A percentile compares a stretch with the other conserved stretches of the same genome.
These are phyloP conservation scores for Bretziella fagacearum DNA, from an alignment of 2,329 filamentous ascomycete species.

Conservation along the genomic window DNA sequence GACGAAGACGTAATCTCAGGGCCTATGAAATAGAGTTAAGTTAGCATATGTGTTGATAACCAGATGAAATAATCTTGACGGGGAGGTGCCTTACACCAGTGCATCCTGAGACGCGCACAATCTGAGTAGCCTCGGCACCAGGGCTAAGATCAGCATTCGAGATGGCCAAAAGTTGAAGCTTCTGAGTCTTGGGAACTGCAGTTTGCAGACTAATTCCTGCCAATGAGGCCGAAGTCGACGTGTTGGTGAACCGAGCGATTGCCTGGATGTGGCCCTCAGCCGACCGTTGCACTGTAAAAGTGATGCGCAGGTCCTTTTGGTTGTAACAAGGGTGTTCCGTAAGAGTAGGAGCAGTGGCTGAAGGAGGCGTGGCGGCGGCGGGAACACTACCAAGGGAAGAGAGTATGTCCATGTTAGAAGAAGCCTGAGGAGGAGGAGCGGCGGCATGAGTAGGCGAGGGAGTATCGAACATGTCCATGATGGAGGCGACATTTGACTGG, in stretches of 20 bases:
- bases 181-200: constrained; percentile 91
- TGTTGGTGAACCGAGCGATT: constrained; percentile 69
- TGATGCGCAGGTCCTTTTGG: constrained; percentile 68
- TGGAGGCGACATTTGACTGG: constrained; percentile 46
- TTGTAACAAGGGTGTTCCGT: constrained; percentile 58
- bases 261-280: constrained; percentile 66
- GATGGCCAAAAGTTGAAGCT: constrained; percentile 79
- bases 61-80: too few relatives aligned
- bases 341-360: constrained; percentile 25
- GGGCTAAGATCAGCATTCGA: constrained; percentile 60
- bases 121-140: constrained; percentile 71
- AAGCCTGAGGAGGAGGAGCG: constrained; percentile 21
- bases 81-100: constrained; percentile 79
- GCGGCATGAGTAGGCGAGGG: constrained; percentile 24
- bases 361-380: constrained; percentile 19
- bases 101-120: constrained; percentile 71
- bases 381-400: constrained; percentile 24
- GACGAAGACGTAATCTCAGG: constrained; percentile 69
- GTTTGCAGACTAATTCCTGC: constrained; percentile 74
- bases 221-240: constrained; percentile 45
- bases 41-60: constrained; percentile 15
- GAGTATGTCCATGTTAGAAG: constrained; percentile 34
- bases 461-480: constrained; percentile 74
- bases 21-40: constrained; percentile 37
- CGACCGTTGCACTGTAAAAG: constrained; percentile 70